Base-by-base conservation (phyloP, 2,329 filamentous ascomycete species). In the Cladophialophora carrionii region DNA sequence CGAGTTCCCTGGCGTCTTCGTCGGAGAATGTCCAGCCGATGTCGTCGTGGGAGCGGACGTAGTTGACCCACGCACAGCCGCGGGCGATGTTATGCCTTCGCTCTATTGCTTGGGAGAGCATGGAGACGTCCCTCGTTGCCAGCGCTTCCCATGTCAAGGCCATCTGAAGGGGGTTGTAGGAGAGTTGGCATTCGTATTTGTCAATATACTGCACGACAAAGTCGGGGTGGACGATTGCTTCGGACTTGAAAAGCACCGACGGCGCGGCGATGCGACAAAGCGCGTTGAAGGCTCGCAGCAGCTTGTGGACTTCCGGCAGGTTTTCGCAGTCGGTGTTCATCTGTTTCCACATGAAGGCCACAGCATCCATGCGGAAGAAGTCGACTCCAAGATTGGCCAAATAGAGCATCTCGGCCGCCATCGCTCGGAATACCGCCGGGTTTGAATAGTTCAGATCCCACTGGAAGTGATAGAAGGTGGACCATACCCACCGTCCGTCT, bases 261-360 rank as follows among this genome's bases (percentile, higher is more conserved):
- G 69, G 69, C 2, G 69, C 69, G 7, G 69, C 68, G 22, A 71
- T 70, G 34, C 69, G 57, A 58, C 69, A 71, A 1, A 71, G 61
- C 9, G 69, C 66, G 48, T 71, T 71, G 64, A 71, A 71, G 5
- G 69, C 69, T 37, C 69, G 68, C 7, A 71, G 66, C 26, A 71
- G 62, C 57, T 71, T 71, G 62, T 71, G 69, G 1, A 71, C 69
- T 59, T 71, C 69, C 14, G 69, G 69, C 12, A 71, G 57, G 46
- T 71, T 71, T 55, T 71, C 69, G 43, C 69, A 71, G 57, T 68
- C 68, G 5, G 69, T 71, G 57, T 71, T 71, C 68, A 71, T 71
- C 26, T 69, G 69, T 51, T 71, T 71, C 69, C 69, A 71, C 69
- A 71, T 71, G 34, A 71, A 71, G 4, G 69, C 69, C 4, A 71